Conservation (phyloP, 2,329 filamentous ascomycete species). For the Hypomyces perniciosus region DNA sequence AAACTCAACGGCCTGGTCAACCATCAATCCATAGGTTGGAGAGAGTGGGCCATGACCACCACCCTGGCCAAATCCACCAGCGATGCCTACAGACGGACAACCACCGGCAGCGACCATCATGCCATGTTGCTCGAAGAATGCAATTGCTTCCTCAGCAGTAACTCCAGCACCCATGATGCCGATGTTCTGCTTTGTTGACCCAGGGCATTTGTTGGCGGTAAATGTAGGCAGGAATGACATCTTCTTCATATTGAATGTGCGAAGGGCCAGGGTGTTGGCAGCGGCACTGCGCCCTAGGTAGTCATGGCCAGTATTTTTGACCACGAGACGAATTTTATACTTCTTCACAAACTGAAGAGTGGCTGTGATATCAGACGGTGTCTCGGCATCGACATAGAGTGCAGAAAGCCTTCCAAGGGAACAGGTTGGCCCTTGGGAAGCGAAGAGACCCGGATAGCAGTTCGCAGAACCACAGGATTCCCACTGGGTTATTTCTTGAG, state of each 20-base stretch:
- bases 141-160: conserved; percentile 40
- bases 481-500: not conserved
- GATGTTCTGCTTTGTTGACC: conserved; percentile 1
- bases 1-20: conserved; percentile 52
- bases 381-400: not conserved
- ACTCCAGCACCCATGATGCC: conserved; percentile 42
- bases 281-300: conserved; percentile 32
- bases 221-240: conserved; percentile 27
- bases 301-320: conserved; percentile 29
- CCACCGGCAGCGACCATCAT: conserved; percentile 48
- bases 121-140: conserved; percentile 38
- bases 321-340: conserved; percentile 31
- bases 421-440: not conserved
- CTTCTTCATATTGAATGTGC: conserved; percentile 34
- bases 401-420: conserved; percentile 6
- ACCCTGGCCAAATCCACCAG: conserved; percentile 55
- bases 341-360: conserved; percentile 32
- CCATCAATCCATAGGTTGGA: conserved; percentile 49
- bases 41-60: conserved; percentile 52
- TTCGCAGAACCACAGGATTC: conserved; percentile 1
- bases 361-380: conserved; percentile 7
- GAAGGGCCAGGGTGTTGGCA: conserved; percentile 30
- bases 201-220: conserved; percentile 24
- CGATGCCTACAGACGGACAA: conserved; percentile 49
- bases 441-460: not conserved